Evolutionary conservation across 148 eudicot genomes (phyloP), one percentile per base, ranked within the genome.

Genomic region (Spergularia bocconei): DNA sequence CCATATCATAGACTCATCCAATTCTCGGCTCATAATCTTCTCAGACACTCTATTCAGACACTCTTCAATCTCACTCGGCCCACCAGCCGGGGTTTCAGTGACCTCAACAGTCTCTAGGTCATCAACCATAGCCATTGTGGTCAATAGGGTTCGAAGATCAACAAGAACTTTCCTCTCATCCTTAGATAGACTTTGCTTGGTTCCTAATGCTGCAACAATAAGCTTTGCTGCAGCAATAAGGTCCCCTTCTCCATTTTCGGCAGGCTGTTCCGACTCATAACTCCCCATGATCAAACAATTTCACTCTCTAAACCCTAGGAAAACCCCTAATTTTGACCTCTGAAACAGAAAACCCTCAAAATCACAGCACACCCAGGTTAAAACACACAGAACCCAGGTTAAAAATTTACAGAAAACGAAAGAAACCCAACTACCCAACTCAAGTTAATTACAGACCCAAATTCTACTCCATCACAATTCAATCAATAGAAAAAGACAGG

Each of bases 1-100:
- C 92, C 91, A 93, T 69, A 88, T 87, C 92, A 91, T 91, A 17
- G 87, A 68, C 47, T 91, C 85, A 56, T 84, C 88, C 25, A 75
- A 74, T 36, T 82, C 89, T 83, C 96, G 88, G 48, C 53, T 71
- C 86, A 81, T 85, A 64, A 94, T 72, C 85, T 87, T 94, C 61
- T 84, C 87, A 50, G 82, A 80, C 71, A 92, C 82, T 14, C 41
- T 13, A 82, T 80, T 83, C 2, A 94, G 82, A 80, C 82, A 82
- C 73, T 73, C 73, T 41, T 86, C 85, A 56, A 86, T 86, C 77
- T 88, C 91, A 76, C 72, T 39, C 0, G 21, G 36, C 21, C 69
- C 79, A 36, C 21, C 36, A 48, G 53, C 25, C 1, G 41, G 29
- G 21, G 16, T 29, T 17, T 76, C 48, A 36, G 66, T 50, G 3